phyloP scores from a whole-genome alignment of 331 rosid genomes.

The Stylosanthes scabra region DNA sequence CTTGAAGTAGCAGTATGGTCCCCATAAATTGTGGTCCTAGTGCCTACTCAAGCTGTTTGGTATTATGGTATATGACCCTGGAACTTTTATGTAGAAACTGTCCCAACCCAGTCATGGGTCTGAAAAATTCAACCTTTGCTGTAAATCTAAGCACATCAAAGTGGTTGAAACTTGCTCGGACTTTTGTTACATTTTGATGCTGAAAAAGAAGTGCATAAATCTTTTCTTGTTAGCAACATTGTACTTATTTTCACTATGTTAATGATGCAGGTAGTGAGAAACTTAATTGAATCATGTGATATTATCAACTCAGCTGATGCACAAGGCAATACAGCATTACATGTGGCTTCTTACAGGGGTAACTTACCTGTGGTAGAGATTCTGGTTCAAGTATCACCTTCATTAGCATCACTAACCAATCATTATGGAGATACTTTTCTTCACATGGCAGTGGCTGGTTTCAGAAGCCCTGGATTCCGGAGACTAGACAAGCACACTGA shows the following conservation, averaged over 20 bases:
- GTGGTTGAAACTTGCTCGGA: background rate
- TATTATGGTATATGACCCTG: background rate
- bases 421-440: constrained; percentile 85
- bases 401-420: constrained; percentile 57
- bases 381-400: constrained; percentile 62
- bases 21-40: background rate
- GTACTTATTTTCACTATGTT: constrained; percentile 15
- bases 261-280: constrained; percentile 74
- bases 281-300: constrained; percentile 62
- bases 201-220: background rate
- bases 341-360: constrained; percentile 84
- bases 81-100: no score
- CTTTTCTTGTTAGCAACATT: constrained; percentile 13
- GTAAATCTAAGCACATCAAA: background rate
- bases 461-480: constrained; percentile 82
- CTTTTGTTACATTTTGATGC: background rate
- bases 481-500: constrained; percentile 77
- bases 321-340: constrained; percentile 87
- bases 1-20: constrained; percentile 17
- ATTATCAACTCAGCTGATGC: constrained; percentile 65
- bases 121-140: background rate
- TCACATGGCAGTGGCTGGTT: constrained; percentile 91
- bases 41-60: background rate
- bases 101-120: background rate
- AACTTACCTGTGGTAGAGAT: constrained; percentile 72